Evolutionary conservation across 495 filamentous ascomycete species (phyloP).

Genomic region (Aspergillus baeticus): DNA sequence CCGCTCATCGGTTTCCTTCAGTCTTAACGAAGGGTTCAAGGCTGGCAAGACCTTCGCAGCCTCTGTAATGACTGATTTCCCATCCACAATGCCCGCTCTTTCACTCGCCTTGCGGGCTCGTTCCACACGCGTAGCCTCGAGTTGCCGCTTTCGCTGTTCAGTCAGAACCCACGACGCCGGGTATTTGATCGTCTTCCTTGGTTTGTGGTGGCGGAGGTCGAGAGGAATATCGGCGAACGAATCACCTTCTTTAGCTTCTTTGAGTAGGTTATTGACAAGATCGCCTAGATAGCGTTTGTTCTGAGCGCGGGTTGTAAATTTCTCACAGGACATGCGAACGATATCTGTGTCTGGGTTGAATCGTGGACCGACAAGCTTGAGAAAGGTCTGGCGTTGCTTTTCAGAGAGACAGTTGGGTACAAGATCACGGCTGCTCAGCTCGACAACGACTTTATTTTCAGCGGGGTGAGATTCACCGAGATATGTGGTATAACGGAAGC

Average conservation of each 20-base stretch:
- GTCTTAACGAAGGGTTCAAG: conserved; percentile 35
- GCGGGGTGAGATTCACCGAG: conserved; percentile 93
- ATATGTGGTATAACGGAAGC: conserved; percentile 97
- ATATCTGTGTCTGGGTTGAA: conserved; percentile 87
- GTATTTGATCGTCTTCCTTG: conserved; percentile 66
- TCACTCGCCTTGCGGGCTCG: conserved; percentile 27
- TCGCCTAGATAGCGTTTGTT: conserved; percentile 95
- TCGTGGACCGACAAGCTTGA: conserved; percentile 82
- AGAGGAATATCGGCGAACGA: conserved; percentile 86
- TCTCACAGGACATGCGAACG: conserved; percentile 88
- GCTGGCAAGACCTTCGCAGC: conserved; percentile 33
- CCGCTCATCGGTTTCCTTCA: conserved; percentile 33
- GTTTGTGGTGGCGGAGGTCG: conserved; percentile 82
- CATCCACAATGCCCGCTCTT: conserved; percentile 32
- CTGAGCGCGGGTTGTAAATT: conserved; percentile 81
- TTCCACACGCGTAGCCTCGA: conserved; percentile 58
- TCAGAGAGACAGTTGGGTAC: conserved; percentile 55
- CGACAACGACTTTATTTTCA: conserved; percentile 87
- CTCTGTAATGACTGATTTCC: conserved; percentile 36
- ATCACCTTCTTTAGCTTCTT: conserved; percentile 78
- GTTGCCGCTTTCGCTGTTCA: conserved; percentile 59
- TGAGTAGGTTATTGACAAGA: conserved; percentile 67
- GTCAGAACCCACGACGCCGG: conserved; percentile 81
- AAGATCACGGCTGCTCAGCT: conserved; percentile 74
- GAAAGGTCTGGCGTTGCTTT: conserved; percentile 72